A percentile compares a stretch with the other conserved stretches of the same genome.
Evolutionary conservation across 2,329 filamentous ascomycete genomes (phyloP).

Genomic region (Cryphonectria radicalis): DNA sequence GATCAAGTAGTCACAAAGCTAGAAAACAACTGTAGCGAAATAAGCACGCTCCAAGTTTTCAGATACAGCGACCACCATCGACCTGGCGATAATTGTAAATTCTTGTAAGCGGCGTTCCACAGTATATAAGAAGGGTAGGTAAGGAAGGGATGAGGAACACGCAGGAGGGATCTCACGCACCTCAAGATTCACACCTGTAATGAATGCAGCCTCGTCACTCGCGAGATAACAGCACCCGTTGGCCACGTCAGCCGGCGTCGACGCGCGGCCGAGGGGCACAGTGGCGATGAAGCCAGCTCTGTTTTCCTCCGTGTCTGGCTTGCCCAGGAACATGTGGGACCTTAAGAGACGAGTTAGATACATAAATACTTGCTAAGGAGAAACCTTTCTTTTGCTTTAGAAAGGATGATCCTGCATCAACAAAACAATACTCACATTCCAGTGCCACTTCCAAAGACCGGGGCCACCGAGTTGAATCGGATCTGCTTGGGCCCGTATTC

Average conservation of each 20-base stretch:
- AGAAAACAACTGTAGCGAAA: not conserved
- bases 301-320: conserved; percentile 66
- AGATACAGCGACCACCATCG: conserved; percentile 18
- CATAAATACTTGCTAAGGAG: not conserved
- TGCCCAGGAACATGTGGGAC: conserved; percentile 59
- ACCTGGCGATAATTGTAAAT: not conserved
- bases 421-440: conserved; percentile 52
- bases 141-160: not conserved
- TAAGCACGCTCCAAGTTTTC: not conserved
- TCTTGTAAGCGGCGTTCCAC: not conserved
- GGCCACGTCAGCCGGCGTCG: conserved; percentile 68
- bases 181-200: conserved; percentile 73
- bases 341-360: conserved; percentile 22
- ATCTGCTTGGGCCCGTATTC: conserved; percentile 76
- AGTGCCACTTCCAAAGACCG: conserved; percentile 65
- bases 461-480: conserved; percentile 73
- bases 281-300: conserved; percentile 57
- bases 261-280: conserved; percentile 58
- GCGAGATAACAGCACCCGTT: conserved; percentile 73
- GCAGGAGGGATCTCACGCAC: conserved; percentile 39
- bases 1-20: no score
- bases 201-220: conserved; percentile 72
- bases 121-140: not conserved
- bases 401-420: no score
- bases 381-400: not conserved